These are phyloP conservation scores for Verticillium dahliae DNA, from an alignment of 2,329 filamentous ascomycete species.

Conservation along the genomic window DNA sequence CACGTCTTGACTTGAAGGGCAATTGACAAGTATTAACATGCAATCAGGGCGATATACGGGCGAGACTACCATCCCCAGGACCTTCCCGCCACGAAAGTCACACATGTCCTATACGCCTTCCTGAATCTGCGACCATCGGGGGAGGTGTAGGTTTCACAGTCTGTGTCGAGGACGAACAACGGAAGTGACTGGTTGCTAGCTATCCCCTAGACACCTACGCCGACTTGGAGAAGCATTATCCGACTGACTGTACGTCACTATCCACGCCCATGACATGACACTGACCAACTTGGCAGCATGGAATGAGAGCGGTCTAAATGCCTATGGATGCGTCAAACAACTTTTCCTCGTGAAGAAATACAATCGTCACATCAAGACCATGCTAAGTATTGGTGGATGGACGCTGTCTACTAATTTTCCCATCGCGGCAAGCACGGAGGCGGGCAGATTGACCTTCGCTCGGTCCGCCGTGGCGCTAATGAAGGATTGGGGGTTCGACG, in stretches of 20 bases:
- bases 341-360: slow-evolving; percentile 74
- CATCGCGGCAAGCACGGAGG: slow-evolving; percentile 60
- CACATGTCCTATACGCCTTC: slow-evolving; percentile 76
- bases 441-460: slow-evolving; percentile 68
- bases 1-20: slow-evolving; percentile 1
- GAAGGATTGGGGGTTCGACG: slow-evolving; percentile 73
- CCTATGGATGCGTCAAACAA: slow-evolving; percentile 87
- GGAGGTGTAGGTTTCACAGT: slow-evolving; percentile 50
- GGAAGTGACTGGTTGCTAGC: slow-evolving; percentile 18
- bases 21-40: background rate
- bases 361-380: slow-evolving; percentile 76
- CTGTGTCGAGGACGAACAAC: background rate
- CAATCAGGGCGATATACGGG: slow-evolving; percentile 60
- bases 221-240: slow-evolving; percentile 68
- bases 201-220: slow-evolving; percentile 63
- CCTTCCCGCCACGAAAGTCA: slow-evolving; percentile 63
- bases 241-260: slow-evolving; percentile 49
- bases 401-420: slow-evolving; percentile 83
- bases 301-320: slow-evolving; percentile 68
- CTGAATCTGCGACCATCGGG: slow-evolving; percentile 67
- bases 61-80: slow-evolving; percentile 66
- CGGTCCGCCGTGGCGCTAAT: slow-evolving; percentile 66
- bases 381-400: slow-evolving; percentile 88
- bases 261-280: background rate
- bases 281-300: slow-evolving; percentile 30